phyloP scores from a whole-genome alignment of 2,329 filamentous ascomycete genomes.

The Fusarium sp. region DNA sequence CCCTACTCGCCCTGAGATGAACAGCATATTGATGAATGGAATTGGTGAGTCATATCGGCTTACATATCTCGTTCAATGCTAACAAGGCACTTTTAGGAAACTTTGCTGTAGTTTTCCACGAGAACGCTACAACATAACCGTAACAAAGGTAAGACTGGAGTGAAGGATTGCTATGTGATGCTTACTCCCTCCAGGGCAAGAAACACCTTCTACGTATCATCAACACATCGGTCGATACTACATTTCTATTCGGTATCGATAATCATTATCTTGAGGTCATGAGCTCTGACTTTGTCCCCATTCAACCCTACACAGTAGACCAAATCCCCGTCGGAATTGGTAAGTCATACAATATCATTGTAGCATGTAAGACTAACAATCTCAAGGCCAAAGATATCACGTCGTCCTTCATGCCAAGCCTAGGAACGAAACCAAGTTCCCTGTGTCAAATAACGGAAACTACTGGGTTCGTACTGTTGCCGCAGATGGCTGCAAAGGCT shows the following conservation, averaged over 20 bases:
- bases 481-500: background rate
- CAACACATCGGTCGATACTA: background rate
- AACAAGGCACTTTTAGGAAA: background rate
- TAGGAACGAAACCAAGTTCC: background rate
- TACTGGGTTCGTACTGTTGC: background rate
- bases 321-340: background rate
- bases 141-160: background rate
- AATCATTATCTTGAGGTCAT: background rate
- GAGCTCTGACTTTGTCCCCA: background rate
- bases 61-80: background rate
- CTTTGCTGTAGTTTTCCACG: slow-evolving; percentile 1
- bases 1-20: background rate
- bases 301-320: background rate
- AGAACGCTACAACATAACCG: slow-evolving; percentile 6
- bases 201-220: background rate
- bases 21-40: slow-evolving; percentile 5
- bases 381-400: background rate
- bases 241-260: background rate
- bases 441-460: background rate
- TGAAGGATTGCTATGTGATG: background rate
- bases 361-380: background rate
- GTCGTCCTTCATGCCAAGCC: background rate
- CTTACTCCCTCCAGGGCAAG: background rate
- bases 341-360: background rate
- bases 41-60: background rate